A percentile compares a stretch with the other conserved stretches of the same genome.
These are phyloP conservation scores for Coemansia sp. DNA, from an alignment of 192 early-diverging fungal species.

Conservation along the genomic window DNA sequence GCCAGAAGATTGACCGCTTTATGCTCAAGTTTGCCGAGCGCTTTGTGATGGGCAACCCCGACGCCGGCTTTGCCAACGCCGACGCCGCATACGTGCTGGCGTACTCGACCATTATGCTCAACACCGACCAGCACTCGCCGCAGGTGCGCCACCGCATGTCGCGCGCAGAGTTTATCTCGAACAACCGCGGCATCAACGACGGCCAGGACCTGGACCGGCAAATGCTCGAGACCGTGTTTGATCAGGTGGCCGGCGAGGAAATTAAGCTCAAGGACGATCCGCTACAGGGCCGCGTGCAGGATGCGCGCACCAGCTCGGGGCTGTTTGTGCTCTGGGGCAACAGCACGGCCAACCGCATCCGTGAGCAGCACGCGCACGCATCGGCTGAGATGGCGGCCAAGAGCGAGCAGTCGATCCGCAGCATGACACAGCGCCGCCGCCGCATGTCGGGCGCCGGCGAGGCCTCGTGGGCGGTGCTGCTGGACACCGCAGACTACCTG, in stretches of 20 bases:
- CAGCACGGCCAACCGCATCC: constrained; percentile 35
- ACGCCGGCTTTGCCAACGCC: constrained; percentile 74
- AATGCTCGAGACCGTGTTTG: constrained; percentile 70
- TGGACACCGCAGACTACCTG: constrained; percentile 57
- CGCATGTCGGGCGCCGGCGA: not conserved
- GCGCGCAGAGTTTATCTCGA: constrained; percentile 77
- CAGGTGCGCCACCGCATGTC: constrained; percentile 87
- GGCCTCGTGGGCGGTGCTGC: constrained; percentile 26
- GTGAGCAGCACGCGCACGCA: constrained; percentile 59
- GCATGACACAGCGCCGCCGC: constrained; percentile 52
- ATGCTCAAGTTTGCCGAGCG: constrained; percentile 98
- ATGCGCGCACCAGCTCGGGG: constrained; percentile 22
- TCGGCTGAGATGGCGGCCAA: constrained; percentile 67
- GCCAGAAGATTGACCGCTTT: constrained; percentile 94
- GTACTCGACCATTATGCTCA: constrained; percentile 90
- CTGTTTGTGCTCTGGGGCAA: constrained; percentile 48
- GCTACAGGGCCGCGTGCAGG: constrained; percentile 28
- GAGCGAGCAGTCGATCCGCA: constrained; percentile 64
- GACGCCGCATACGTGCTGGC: constrained; percentile 92
- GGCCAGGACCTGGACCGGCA: constrained; percentile 70
- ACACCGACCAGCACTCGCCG: constrained; percentile 87
- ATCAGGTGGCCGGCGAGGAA: constrained; percentile 78
- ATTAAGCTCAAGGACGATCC: constrained; percentile 93
- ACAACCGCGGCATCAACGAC: constrained; percentile 93
- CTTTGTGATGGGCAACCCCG: constrained; percentile 79